phyloP scores from a whole-genome alignment of 345 rosid species.

The Combretum micranthum region DNA sequence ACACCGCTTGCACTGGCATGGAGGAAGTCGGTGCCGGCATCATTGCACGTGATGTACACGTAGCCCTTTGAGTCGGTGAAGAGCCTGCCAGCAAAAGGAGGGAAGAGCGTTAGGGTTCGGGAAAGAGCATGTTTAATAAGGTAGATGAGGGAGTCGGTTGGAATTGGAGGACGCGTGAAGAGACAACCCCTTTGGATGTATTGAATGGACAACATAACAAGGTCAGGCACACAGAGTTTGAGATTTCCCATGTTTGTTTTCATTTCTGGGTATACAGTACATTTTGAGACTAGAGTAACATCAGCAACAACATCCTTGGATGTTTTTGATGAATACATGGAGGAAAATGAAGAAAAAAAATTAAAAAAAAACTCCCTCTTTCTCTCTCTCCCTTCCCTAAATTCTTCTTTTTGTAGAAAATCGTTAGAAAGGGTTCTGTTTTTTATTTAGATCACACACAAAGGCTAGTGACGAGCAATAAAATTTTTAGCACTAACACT shows the following conservation, averaged over 20 bases:
- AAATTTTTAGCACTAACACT: no score
- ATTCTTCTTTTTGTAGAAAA: no score
- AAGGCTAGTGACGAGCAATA: no score
- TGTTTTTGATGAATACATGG: no score
- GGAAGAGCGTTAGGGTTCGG: conserved; percentile 50
- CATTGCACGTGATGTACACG: conserved; percentile 58
- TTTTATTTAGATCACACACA: no score
- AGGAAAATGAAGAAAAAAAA: conserved; percentile 18
- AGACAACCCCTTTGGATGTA: conserved; percentile 88
- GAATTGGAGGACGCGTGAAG: conserved; percentile 40
- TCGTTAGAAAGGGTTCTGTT: no score
- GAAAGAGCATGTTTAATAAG: conserved; percentile 44
- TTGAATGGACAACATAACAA: conserved; percentile 92
- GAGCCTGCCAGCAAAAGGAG: conserved; percentile 91
- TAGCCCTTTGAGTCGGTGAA: conserved; percentile 38
- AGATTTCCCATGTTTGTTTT: conserved; percentile 54
- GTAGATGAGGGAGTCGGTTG: conserved; percentile 21
- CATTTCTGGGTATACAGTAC: conserved; percentile 42
- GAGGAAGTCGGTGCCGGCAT: conserved; percentile 60
- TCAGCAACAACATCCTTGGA: background rate
- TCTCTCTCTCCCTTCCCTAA: no score
- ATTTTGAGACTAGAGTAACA: conserved; percentile 37
- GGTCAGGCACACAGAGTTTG: conserved; percentile 87
- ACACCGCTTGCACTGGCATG: conserved; percentile 39
- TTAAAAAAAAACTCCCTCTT: no score